A percentile compares a stretch with the other conserved stretches of the same genome.
phyloP scores from a whole-genome alignment of 768 basidiomycete species.

The Polyporus arcularius region DNA sequence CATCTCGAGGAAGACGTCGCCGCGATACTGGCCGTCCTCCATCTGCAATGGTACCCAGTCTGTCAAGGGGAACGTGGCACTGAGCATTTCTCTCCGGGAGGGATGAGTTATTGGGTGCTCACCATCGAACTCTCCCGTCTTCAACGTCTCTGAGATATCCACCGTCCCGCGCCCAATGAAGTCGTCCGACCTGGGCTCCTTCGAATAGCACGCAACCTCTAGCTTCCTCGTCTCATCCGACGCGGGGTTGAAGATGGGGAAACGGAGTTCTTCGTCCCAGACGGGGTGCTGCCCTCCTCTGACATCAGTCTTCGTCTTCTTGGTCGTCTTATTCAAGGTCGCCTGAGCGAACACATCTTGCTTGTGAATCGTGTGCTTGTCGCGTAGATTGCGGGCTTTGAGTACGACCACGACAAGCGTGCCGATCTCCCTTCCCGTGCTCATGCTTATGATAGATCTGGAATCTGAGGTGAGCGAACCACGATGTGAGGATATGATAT shows the following conservation, averaged over 20 bases:
- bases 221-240: constrained; percentile 60
- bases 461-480: not conserved
- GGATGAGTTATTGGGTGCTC: constrained; percentile 27
- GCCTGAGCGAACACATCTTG: constrained; percentile 85
- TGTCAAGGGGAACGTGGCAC: constrained; percentile 24
- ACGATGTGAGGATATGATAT: not conserved
- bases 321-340: constrained; percentile 57
- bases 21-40: constrained; percentile 62
- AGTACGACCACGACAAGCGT: constrained; percentile 85
- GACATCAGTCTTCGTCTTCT: constrained; percentile 71
- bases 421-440: constrained; percentile 49
- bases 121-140: constrained; percentile 93
- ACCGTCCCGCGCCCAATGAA: constrained; percentile 74
- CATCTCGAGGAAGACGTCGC: constrained; percentile 91
- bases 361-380: constrained; percentile 86
- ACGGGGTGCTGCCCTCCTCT: constrained; percentile 93
- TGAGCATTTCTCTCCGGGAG: not conserved
- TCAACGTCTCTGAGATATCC: constrained; percentile 77
- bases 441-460: not conserved
- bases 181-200: constrained; percentile 76
- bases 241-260: constrained; percentile 64
- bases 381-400: constrained; percentile 79
- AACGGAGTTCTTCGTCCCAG: constrained; percentile 87
- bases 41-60: constrained; percentile 69
- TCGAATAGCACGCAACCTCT: constrained; percentile 77